Conservation (phyloP, 2,329 filamentous ascomycete genomes). For the Colletotrichum siamense region DNA sequence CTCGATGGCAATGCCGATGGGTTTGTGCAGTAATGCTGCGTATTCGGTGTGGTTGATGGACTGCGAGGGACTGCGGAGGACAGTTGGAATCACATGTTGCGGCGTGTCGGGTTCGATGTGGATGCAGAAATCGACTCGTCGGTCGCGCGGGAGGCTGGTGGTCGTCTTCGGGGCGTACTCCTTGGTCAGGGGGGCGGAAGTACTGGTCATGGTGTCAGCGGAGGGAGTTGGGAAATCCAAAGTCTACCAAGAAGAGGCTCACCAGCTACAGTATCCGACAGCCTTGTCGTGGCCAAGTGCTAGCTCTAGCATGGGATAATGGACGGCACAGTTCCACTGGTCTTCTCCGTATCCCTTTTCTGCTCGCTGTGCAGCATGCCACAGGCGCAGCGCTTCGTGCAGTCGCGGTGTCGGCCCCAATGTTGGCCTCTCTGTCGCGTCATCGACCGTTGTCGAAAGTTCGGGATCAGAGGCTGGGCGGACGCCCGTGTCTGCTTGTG, state of each 20-base stretch:
- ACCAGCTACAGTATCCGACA: not conserved
- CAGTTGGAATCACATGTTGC: not conserved
- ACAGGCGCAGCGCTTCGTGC: not conserved
- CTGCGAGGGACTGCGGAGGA: not conserved
- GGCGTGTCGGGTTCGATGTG: not conserved
- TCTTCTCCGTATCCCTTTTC: not conserved
- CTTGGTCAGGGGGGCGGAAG: not conserved
- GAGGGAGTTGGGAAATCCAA: not conserved
- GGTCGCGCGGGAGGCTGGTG: not conserved
- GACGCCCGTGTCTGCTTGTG: not conserved
- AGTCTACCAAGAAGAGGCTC: not conserved
- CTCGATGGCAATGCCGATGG: not conserved
- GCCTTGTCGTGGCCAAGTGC: not conserved
- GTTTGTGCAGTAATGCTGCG: not conserved
- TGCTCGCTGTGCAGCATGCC: not conserved
- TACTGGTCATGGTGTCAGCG: not conserved
- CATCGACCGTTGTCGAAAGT: not conserved
- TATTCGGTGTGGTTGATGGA: not conserved
- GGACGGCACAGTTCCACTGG: not conserved
- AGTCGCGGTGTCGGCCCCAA: not conserved
- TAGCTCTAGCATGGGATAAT: not conserved
- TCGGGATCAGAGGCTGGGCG: not conserved
- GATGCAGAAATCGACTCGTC: not conserved
- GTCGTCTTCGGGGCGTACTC: not conserved
- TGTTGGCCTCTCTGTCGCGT: not conserved